These are phyloP conservation scores for Auriculariales sp. DNA, from an alignment of 768 basidiomycete species.

Conservation along the genomic window DNA sequence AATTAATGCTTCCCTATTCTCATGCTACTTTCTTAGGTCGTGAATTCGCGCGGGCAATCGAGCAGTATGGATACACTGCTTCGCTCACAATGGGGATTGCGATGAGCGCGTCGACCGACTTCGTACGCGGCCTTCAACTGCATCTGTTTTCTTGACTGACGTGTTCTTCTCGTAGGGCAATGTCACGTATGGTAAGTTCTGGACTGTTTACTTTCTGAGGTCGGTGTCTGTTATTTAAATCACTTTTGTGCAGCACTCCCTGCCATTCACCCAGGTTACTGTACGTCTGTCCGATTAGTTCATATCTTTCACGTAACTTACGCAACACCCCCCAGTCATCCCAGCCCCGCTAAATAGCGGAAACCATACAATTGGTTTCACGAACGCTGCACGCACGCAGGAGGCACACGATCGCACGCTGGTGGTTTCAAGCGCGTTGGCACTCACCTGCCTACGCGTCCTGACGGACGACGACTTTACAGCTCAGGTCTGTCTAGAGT, in stretches of 20 bases:
- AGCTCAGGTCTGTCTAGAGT: too few relatives aligned
- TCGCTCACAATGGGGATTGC: slow-evolving; percentile 14
- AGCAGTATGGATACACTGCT: slow-evolving; percentile 28
- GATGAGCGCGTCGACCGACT: slow-evolving; percentile 58
- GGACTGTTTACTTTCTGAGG: too few relatives aligned
- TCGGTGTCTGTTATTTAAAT: slow-evolving; percentile 22
- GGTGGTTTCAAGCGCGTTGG: slow-evolving; percentile 42
- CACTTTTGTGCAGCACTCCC: slow-evolving; percentile 10
- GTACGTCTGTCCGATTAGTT: slow-evolving; percentile 1
- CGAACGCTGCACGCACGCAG: slow-evolving; percentile 38
- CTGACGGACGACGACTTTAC: slow-evolving; percentile 46
- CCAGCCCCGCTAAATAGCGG: slow-evolving; percentile 55
- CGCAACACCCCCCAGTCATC: slow-evolving; percentile 40
- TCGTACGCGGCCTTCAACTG: slow-evolving; percentile 34
- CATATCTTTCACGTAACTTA: slow-evolving; percentile 1
- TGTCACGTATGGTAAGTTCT: slow-evolving; percentile 43
- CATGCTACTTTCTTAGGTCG: slow-evolving; percentile 24
- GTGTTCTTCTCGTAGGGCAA: slow-evolving; percentile 40
- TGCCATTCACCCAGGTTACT: slow-evolving; percentile 11
- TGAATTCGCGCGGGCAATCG: slow-evolving; percentile 32
- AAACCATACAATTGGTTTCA: slow-evolving; percentile 61
- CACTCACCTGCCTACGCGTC: slow-evolving; percentile 44
- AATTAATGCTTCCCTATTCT: not conserved
- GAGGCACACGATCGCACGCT: slow-evolving; percentile 53
- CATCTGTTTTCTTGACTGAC: slow-evolving; percentile 2